These are phyloP conservation scores for Elsinoe australis DNA, from an alignment of 2,329 filamentous ascomycete genomes.

Conservation along the genomic window DNA sequence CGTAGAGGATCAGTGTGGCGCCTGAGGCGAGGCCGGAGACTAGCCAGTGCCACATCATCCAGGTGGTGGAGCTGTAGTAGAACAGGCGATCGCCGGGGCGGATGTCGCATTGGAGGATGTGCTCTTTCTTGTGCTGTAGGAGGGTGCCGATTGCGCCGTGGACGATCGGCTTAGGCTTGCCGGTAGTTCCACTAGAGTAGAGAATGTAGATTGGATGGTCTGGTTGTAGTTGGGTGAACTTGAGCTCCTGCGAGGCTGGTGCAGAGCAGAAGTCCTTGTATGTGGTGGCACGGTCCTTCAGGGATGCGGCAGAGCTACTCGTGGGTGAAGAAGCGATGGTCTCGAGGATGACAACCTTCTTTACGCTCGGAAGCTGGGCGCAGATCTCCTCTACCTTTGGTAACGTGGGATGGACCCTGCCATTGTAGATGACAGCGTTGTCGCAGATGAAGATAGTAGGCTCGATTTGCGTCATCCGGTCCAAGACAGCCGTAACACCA, in stretches of 20 bases:
- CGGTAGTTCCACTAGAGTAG: slow-evolving; percentile 87
- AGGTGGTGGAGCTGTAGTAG: slow-evolving; percentile 91
- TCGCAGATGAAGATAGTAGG: slow-evolving; percentile 79
- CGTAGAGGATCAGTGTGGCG: slow-evolving; percentile 77
- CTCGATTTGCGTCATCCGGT: slow-evolving; percentile 76
- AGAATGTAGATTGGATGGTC: slow-evolving; percentile 90
- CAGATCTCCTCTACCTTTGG: slow-evolving; percentile 74
- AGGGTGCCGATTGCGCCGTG: slow-evolving; percentile 86
- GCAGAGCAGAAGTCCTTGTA: slow-evolving; percentile 39
- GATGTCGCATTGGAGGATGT: slow-evolving; percentile 78
- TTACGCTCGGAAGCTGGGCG: slow-evolving; percentile 56
- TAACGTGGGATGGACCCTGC: slow-evolving; percentile 73
- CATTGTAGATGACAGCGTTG: slow-evolving; percentile 84
- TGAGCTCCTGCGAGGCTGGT: slow-evolving; percentile 20
- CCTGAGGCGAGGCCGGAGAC: slow-evolving; percentile 78
- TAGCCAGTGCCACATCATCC: slow-evolving; percentile 99
- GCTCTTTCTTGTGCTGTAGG: slow-evolving; percentile 96
- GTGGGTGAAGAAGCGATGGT: slow-evolving; percentile 16
- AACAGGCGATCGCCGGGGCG: slow-evolving; percentile 65
- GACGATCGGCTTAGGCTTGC: slow-evolving; percentile 82
- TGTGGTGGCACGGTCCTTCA: slow-evolving; percentile 31
- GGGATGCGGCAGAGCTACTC: not conserved
- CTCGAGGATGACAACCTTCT: slow-evolving; percentile 62
- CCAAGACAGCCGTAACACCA: slow-evolving; percentile 82
- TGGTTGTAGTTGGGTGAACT: slow-evolving; percentile 70